Base-by-base conservation (phyloP, 352 stramenopile species). In the Globisporangium solare region DNA sequence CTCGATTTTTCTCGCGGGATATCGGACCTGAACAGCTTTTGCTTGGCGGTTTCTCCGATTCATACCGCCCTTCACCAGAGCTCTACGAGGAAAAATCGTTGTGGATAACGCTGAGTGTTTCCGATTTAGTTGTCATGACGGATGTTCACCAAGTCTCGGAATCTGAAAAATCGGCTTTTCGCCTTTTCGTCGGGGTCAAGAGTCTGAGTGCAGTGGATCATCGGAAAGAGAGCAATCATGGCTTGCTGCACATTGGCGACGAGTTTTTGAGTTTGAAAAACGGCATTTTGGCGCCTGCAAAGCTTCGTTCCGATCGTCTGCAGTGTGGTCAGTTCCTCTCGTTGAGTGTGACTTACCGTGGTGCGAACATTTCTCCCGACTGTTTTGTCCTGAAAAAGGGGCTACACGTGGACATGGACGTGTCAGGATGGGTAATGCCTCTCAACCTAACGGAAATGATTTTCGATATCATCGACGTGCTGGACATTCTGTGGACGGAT, bases 201-300 rank as follows among this genome's bases (percentile, higher is more conserved):
- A 79, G 80, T 50, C 64, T 92, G 4, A 87, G 73, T 11, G 70
- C 78, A 27, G 48, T 82, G 14, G 84, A 94, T 31, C 79, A 92
- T 60, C 79, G 84, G 0, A 79, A 88, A 58, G 76, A 69, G 17
- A 85, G 73, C 12, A 86, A 86, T 47, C 83, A 91, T 27, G 83
- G 74, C 6, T 56, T 95, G 6, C 64, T 95, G 12, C 84, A 95
- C 56, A 60, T 95, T 18, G 86, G 86, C 0, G 81, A 95, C 55
- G 83, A 88, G 18, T 95, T 95, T 63, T 64, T 95, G 31, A 83
- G 61, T 17, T 65, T 92, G 41, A 89, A 92, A 42, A 88, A 91
- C 50, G 85, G 85, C 1, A 51, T 84, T 10, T 63, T 95, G 39
- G 84, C 71, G 0, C 78, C 83, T 17, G 70, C 81, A 12, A 86